Percentiles rank a stretch among this genome's conserved stretches.
Conservation (phyloP, 1,284 basidiomycete genomes). For the Cryptococcus wingfieldii region DNA sequence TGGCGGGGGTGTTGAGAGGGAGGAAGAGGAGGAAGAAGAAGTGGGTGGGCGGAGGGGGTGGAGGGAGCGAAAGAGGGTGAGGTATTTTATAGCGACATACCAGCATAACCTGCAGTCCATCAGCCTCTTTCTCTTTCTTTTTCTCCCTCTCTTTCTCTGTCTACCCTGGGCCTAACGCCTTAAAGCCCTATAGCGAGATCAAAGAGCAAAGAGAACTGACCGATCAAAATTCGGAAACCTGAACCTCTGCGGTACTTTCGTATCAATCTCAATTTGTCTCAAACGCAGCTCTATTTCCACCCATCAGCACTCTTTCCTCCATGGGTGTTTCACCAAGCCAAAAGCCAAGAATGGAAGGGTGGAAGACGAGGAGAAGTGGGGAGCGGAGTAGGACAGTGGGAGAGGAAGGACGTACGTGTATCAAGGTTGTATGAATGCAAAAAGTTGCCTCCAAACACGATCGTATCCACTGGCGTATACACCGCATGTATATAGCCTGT, state of each 20-base stretch:
- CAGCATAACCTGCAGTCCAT: slow-evolving; percentile 69
- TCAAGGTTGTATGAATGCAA: slow-evolving; percentile 69
- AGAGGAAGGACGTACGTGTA: slow-evolving; percentile 34
- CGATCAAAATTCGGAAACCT: slow-evolving; percentile 81
- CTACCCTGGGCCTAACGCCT: too few species aligned
- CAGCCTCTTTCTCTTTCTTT: too few species aligned
- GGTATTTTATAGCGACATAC: slow-evolving; percentile 78
- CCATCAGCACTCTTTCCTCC: too few species aligned
- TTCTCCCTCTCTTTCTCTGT: too few species aligned
- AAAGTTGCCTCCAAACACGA: slow-evolving; percentile 97
- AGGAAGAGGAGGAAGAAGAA: neutral
- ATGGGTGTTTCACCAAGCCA: too few species aligned
- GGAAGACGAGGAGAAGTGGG: too few species aligned
- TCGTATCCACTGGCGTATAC: slow-evolving; percentile 85
- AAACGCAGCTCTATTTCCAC: slow-evolving; percentile 66
- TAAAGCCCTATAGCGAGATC: too few species aligned
- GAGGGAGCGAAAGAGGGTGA: slow-evolving; percentile 64
- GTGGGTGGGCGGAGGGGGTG: slow-evolving; percentile 54
- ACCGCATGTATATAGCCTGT: slow-evolving; percentile 98
- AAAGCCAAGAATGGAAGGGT: too few species aligned
- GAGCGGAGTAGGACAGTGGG: too few species aligned
- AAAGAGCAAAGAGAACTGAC: slow-evolving; percentile 51
- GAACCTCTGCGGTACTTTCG: slow-evolving; percentile 91
- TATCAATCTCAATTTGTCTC: slow-evolving; percentile 84
- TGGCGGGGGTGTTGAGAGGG: neutral